Percentiles rank a stretch among this genome's conserved stretches.
Evolutionary conservation across 352 stramenopile species (phyloP).

Genomic region (Globisporangium irregulare): DNA sequence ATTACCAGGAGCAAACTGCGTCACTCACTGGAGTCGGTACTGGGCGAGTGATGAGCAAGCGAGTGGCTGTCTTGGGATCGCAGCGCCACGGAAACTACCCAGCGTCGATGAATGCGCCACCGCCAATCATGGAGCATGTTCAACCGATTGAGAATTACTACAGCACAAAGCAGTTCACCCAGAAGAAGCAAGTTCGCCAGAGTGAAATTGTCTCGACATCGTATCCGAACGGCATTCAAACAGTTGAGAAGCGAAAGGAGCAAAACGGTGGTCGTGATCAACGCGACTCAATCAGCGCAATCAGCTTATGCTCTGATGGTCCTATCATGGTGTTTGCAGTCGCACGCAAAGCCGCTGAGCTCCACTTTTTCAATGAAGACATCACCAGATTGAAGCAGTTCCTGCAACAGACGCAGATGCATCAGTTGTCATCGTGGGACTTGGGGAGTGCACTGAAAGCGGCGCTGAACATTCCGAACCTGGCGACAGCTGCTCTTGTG

Average conservation of each 20-base stretch:
- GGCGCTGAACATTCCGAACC: slow-evolving; percentile 20
- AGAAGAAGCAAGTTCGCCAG: slow-evolving; percentile 71
- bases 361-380: slow-evolving; percentile 85
- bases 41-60: slow-evolving; percentile 22
- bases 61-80: slow-evolving; percentile 42
- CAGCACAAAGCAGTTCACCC: slow-evolving; percentile 47
- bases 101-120: slow-evolving; percentile 30
- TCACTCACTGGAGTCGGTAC: slow-evolving; percentile 25
- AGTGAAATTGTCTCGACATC: slow-evolving; percentile 80
- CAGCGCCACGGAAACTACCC: slow-evolving; percentile 45
- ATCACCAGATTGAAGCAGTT: slow-evolving; percentile 63
- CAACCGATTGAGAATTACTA: slow-evolving; percentile 54
- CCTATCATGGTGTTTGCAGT: slow-evolving; percentile 84
- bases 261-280: slow-evolving; percentile 10
- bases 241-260: slow-evolving; percentile 13
- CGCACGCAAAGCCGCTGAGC: slow-evolving; percentile 56
- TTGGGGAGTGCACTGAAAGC: slow-evolving; percentile 36
- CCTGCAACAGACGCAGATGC: slow-evolving; percentile 61
- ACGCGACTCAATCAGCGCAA: slow-evolving; percentile 40
- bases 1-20: slow-evolving; percentile 49
- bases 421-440: slow-evolving; percentile 38
- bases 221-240: slow-evolving; percentile 38
- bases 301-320: slow-evolving; percentile 62
- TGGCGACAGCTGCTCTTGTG: slow-evolving; percentile 31
- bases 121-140: slow-evolving; percentile 41